Evolutionary conservation across 2,329 filamentous ascomycete genomes (phyloP).

Genomic region (Laburnicola sp.): DNA sequence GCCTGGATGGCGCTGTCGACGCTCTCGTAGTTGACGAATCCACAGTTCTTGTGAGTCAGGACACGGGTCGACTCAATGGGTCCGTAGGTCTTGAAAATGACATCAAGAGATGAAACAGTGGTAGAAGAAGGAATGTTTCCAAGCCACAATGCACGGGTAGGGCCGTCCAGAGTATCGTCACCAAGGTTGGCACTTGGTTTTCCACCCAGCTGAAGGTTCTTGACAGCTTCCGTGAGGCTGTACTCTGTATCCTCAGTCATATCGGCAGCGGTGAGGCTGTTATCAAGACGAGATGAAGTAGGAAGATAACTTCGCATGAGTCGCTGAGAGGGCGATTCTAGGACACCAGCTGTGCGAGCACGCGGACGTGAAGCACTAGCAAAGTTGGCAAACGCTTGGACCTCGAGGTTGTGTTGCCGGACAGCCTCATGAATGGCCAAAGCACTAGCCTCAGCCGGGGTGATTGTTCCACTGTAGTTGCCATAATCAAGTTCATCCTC

Average conservation of each 20-base stretch:
- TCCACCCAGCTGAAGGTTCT: slow-evolving; percentile 74
- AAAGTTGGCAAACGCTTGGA: slow-evolving; percentile 88
- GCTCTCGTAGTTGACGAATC: slow-evolving; percentile 96
- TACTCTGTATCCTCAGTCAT: slow-evolving; percentile 77
- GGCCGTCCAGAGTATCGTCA: slow-evolving; percentile 83
- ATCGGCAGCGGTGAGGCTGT: slow-evolving; percentile 73
- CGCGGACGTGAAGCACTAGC: slow-evolving; percentile 80
- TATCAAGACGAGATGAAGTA: slow-evolving; percentile 75
- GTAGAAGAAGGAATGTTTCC: slow-evolving; percentile 97
- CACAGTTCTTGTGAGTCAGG: slow-evolving; percentile 97
- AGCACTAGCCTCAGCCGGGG: slow-evolving; percentile 62
- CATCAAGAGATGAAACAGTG: slow-evolving; percentile 89
- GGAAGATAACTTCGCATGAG: slow-evolving; percentile 72
- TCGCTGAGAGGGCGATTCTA: slow-evolving; percentile 73
- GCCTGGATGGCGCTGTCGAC: slow-evolving; percentile 89
- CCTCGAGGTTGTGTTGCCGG: slow-evolving; percentile 87
- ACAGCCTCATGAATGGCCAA: slow-evolving; percentile 71
- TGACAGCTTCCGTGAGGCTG: slow-evolving; percentile 79
- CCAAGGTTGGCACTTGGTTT: slow-evolving; percentile 65
- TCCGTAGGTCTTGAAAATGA: slow-evolving; percentile 94
- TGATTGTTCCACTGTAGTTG: slow-evolving; percentile 62
- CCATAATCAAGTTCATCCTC: slow-evolving; percentile 67
- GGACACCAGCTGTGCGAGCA: slow-evolving; percentile 85
- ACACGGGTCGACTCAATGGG: slow-evolving; percentile 89
- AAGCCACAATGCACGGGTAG: slow-evolving; percentile 93